Evolutionary conservation across 441 rosid species (phyloP).

Genomic region (Euphorbia celastroides): DNA sequence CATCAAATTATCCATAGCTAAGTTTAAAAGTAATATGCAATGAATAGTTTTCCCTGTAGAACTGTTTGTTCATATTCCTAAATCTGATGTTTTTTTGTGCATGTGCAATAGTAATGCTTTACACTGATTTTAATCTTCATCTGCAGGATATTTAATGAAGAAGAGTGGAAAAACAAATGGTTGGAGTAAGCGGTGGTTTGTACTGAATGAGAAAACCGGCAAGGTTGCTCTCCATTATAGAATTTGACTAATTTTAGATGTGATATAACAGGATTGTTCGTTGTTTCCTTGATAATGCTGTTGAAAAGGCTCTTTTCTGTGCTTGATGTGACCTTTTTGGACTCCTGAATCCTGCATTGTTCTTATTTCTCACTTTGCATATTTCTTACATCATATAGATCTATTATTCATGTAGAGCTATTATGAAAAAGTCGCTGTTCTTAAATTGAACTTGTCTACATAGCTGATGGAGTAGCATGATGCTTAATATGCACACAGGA

Average conservation of each 20-base stretch:
- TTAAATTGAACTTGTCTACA: background rate
- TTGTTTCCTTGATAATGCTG: background rate
- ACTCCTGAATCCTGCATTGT: background rate
- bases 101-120: background rate
- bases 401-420: background rate
- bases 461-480: background rate
- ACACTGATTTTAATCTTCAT: background rate
- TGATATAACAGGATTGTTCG: background rate
- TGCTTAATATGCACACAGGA: background rate
- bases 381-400: background rate
- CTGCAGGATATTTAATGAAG: conserved; percentile 45
- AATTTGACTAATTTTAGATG: background rate
- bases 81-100: background rate
- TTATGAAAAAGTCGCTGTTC: background rate
- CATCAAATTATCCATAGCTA: background rate
- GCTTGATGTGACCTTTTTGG: background rate
- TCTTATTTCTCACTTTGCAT: background rate
- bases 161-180: conserved; percentile 90
- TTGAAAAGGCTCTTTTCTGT: conserved; percentile 6
- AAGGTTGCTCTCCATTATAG: conserved; percentile 47
- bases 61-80: background rate
- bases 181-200: conserved; percentile 98
- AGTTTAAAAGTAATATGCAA: background rate
- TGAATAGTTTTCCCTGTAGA: background rate
- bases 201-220: conserved; percentile 89